Base-by-base conservation (phyloP, 2,329 filamentous ascomycete species). In the Xylaria sp. region DNA sequence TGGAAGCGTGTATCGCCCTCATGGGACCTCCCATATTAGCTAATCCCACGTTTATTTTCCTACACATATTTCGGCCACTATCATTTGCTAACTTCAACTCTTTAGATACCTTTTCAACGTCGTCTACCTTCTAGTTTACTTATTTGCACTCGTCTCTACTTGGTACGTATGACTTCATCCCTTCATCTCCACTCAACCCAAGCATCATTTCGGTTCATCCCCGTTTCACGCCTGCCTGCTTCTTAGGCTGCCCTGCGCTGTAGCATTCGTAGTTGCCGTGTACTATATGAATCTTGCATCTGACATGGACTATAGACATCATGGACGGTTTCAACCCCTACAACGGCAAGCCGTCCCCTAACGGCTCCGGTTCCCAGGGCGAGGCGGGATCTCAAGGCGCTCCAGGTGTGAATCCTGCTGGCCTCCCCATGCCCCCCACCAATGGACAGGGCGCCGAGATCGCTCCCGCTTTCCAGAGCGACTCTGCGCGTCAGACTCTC, bases 401-500 rank as follows among this genome's bases (percentile, higher is more conserved):
- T 37, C 66, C 69, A 37, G 69, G 70, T 23, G 66, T 70, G 8
- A 63, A 69, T 37, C 66, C 68, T 34, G 52, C 65, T 6, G 67
- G 68, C 7, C 65, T 71, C 47, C 50, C 70, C 19, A 66, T 74
- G 55, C 66, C 70, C 11, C 71, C 70, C 37, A 69, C 71, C 48
- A 73, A 73, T 54, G 72, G 72, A 39, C 73, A 75, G 52, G 66
- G 62, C n/a, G 67, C 69, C 50, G 74, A 75, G 16, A 71, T 74
- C 8, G 61, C 67, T 23, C 63, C 69, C 19, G 64, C 61, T 19
- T 72, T 70, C 61, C 52, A 68, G 42, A 74, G 71, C 54, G 82
- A 84, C 60, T 73, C 79, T 54, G 77, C 80, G 19, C 71, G 71
- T 59, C 84, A 85, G 76, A 85, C 82, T 52, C 78, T 85, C 1